Evolutionary conservation across 495 filamentous ascomycete species (phyloP).

Genomic region (Penicillium coffeae): DNA sequence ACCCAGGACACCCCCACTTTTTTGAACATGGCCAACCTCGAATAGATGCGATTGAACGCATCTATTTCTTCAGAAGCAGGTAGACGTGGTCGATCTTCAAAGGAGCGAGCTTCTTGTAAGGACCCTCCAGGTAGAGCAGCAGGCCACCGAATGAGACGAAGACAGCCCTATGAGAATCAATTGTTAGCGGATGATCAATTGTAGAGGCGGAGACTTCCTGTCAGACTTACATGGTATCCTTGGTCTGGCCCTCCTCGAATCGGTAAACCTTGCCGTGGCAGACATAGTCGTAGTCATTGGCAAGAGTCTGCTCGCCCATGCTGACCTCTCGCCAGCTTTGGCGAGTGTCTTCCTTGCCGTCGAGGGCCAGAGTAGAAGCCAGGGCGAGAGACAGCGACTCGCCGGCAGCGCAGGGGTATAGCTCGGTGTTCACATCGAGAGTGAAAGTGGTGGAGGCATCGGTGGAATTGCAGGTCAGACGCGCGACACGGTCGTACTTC

Average conservation of each 20-base stretch:
- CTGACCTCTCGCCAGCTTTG: constrained; percentile 75
- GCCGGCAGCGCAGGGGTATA: constrained; percentile 70
- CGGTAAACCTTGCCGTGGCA: constrained; percentile 97
- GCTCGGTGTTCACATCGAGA: constrained; percentile 91
- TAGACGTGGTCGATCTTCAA: constrained; percentile 91
- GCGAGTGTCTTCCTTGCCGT: constrained; percentile 65
- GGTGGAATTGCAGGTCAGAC: constrained; percentile 66
- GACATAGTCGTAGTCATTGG: constrained; percentile 94
- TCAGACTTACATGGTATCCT: constrained; percentile 73
- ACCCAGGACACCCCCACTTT: constrained; percentile 14
- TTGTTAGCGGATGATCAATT: neutral
- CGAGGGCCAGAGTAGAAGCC: constrained; percentile 77
- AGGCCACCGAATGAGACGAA: constrained; percentile 92
- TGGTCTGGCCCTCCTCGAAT: constrained; percentile 80
- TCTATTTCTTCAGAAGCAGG: constrained; percentile 84
- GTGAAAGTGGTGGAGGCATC: constrained; percentile 69
- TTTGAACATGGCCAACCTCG: constrained; percentile 5
- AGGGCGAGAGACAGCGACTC: constrained; percentile 76
- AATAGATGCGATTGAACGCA: neutral
- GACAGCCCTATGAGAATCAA: constrained; percentile 66
- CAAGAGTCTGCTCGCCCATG: constrained; percentile 70
- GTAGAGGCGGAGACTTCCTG: neutral
- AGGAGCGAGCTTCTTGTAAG: constrained; percentile 91
- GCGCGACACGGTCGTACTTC: constrained; percentile 94
- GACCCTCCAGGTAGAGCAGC: constrained; percentile 83